Base-by-base conservation (phyloP, 2,329 filamentous ascomycete genomes). In the Sordariomycetes sp. region DNA sequence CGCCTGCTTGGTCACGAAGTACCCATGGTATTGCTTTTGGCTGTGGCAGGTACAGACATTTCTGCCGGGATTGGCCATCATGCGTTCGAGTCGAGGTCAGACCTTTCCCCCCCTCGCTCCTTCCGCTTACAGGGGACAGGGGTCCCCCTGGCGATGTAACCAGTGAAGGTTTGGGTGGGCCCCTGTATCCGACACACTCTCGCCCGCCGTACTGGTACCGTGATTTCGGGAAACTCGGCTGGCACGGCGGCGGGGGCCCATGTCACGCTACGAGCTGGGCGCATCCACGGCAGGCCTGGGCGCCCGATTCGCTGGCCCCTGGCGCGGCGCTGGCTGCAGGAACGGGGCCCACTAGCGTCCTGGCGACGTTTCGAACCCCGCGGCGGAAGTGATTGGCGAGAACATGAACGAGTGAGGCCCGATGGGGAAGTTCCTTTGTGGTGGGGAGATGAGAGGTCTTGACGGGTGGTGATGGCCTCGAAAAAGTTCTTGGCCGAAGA, bases 301-400 rank as follows among this genome's bases (percentile, higher is more conserved):
- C 28, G 28, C 40, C 40, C n/a, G 40, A 46, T 46, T 46, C 40
- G 40, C 28, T 32, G 28, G 28, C 28, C 28, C 28, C 28, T 32
- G 28, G 40, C 16, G 40, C 40, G 16, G n/a, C 3, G 16, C 40
- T n/a, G 40, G 40, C 40, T 46, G 40, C 40, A 46, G 40, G 40
- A 46, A 46, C 40, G n/a, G 40, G 40, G 40, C 16, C 16, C 14
- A 14, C 40, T n/a, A 46, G 40, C 40, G 37, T 18, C 37, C 35
- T n/a, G 54, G 20, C 54, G 54, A 50, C 37, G 54, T 56, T 56
- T 56, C 54, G 54, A 43, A 56, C 54, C 40, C 54, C 54, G 40
- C 54, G 32, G 24, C 18, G 40, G 40, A 8, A 46, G 40, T 56
- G 22, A 56, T 56, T 56, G 54, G 54, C 54, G 40, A 18, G 40